A percentile compares a stretch with the other conserved stretches of the same genome.
These are phyloP conservation scores for Oxyria digyna DNA, from an alignment of 148 eudicot species.

Conservation along the genomic window DNA sequence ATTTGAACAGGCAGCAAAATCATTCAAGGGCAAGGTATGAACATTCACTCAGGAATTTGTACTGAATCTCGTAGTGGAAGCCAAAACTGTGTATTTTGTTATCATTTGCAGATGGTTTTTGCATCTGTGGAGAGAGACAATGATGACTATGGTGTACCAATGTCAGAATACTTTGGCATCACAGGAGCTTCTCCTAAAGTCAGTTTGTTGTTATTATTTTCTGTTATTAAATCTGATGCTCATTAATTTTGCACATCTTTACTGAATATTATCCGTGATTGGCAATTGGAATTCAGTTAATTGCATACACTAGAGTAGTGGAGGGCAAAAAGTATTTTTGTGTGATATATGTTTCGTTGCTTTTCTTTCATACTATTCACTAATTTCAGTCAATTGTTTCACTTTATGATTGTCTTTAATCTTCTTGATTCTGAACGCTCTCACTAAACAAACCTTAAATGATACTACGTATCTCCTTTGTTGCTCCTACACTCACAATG, in stretches of 20 bases:
- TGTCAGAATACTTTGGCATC: constrained; percentile 73
- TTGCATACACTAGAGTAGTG: constrained; percentile 55
- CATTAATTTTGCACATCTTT: neutral
- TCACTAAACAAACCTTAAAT: neutral
- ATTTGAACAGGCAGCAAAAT: constrained; percentile 62
- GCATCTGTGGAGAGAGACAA: constrained; percentile 56
- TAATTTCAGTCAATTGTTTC: too few species aligned
- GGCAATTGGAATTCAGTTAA: constrained; percentile 26
- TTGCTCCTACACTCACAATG: constrained; percentile 91
- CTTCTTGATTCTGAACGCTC: too few species aligned
- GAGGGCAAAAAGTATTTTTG: constrained; percentile 59
- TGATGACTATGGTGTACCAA: constrained; percentile 64
- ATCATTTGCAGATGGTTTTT: constrained; percentile 62
- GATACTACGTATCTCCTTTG: constrained; percentile 72
- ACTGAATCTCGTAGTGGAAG: neutral
- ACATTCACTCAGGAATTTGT: neutral
- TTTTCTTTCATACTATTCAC: too few species aligned
- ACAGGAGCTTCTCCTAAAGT: constrained; percentile 50
- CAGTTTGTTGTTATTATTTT: constrained; percentile 12
- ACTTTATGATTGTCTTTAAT: too few species aligned
- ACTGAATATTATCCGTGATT: neutral
- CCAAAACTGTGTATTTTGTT: neutral
- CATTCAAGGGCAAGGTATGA: constrained; percentile 67
- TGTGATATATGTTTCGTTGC: too few species aligned
- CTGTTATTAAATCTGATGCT: too few species aligned